Evolutionary conservation across 176 grass and related monocot species (phyloP), one percentile per base, ranked within the genome.

Genomic region (Oryza meyeriana): DNA sequence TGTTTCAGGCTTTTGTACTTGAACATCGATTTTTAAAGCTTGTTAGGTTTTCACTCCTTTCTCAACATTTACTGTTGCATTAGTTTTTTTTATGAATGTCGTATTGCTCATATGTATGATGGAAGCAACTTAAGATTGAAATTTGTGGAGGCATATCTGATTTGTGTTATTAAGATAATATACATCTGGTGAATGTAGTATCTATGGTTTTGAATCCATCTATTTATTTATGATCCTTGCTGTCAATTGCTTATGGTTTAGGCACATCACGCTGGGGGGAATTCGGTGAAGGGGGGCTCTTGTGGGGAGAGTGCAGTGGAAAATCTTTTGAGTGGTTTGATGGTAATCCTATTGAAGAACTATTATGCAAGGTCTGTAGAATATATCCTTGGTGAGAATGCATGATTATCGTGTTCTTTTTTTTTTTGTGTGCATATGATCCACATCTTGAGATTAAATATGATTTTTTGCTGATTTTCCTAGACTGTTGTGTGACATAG

Each of bases 231-330:
- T 85, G 35, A 81, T 81, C 40, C 64, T 79, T 34, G 28, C 33
- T 86, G 12, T 35, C 52, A 57, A 85, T 76, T 92, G 64, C 63
- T 83, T 30, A 20, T 75, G 67, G 38, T 72, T 32, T 71, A 98
- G 95, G 95, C 58, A 98, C 95, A 79, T 88, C 80, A 35, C 85
- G 92, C 18, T 98, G 95, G 95, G 88, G 95, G 55, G 95, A 98
- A 84, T 98, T 91, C 28, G 95, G 95, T 31, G 88, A 89, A 79
- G 95, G 95, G 67, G 92, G 95, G 30, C 86, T 98, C 55, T 82
- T 98, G 85, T 98, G 92, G 95, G 95, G 92, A 88, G 95, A 93
- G 83, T 98, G 95, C 82, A 91, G 44, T 33, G 89, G 90, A 83
- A 93, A 98, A 69, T 88, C 89, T 78, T 94, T 88, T 57, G 92